These are phyloP conservation scores for Talaromyces ruber DNA, from an alignment of 495 filamentous ascomycete genomes.

Conservation along the genomic window DNA sequence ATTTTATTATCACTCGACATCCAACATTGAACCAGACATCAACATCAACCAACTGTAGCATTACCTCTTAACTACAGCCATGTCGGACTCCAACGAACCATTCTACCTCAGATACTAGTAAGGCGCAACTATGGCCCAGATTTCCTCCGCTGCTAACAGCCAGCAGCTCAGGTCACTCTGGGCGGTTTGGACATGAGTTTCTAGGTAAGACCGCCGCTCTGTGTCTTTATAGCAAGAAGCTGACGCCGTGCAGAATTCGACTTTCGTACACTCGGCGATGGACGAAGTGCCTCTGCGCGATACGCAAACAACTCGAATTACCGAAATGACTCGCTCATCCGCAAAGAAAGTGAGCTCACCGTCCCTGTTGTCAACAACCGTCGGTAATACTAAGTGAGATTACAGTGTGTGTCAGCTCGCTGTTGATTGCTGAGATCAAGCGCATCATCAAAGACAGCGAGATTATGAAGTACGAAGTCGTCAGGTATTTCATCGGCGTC, in stretches of 20 bases:
- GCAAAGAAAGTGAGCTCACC: slow-evolving; percentile 85
- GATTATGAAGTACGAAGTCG: slow-evolving; percentile 75
- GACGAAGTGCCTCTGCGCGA: slow-evolving; percentile 86
- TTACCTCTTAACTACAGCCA: slow-evolving; percentile 9
- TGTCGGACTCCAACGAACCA: slow-evolving; percentile 58
- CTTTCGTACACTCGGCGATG: slow-evolving; percentile 86
- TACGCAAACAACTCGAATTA: slow-evolving; percentile 99
- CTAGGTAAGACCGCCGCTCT: slow-evolving; percentile 54
- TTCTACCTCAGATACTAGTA: slow-evolving; percentile 99
- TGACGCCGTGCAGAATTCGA: slow-evolving; percentile 74
- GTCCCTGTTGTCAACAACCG: neutral
- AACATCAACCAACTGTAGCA: neutral
- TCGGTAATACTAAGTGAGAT: slow-evolving; percentile 14
- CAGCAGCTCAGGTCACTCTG: slow-evolving; percentile 87
- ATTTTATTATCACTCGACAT: neutral
- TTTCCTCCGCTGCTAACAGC: slow-evolving; percentile 41
- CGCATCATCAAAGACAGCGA: slow-evolving; percentile 95
- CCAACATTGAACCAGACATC: neutral
- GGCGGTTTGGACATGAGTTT: slow-evolving; percentile 97
- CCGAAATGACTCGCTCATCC: slow-evolving; percentile 95
- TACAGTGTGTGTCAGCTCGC: slow-evolving; percentile 88
- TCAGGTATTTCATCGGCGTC: neutral
- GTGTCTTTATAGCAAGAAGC: neutral
- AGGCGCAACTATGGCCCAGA: slow-evolving; percentile 29
- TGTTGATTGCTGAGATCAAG: slow-evolving; percentile 93